Base-by-base conservation (phyloP, 1,139 yeast genomes). In the Yarrowia galli region DNA sequence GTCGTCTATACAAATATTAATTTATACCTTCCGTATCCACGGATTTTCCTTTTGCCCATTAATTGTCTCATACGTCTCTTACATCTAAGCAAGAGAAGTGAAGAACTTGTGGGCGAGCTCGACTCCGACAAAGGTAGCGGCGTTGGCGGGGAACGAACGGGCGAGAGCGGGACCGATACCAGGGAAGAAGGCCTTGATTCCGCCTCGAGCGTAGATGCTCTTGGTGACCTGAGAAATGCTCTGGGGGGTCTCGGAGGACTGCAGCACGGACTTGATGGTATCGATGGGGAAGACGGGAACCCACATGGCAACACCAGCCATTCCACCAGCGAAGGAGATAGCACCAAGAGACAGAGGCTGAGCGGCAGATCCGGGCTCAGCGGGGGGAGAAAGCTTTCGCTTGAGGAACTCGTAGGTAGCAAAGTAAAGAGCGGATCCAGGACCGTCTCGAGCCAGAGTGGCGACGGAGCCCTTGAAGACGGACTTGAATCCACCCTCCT, bases 281-380 rank as follows among this genome's bases (percentile, higher is more conserved):
- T 95, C 99, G 67, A 95, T 85, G 58, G 99, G 99, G 91, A 92
- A 95, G 51, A 95, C 96, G 56, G 91, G 92, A 60, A 90, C 80
- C 99, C 99, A 95, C 98, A 93, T 93, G 35, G 97, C 86, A 71
- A 93, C 91, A 76, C 98, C 98, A 2, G 98, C 97, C 77, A 87
- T 84, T 46, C 98, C 98, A 78, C 98, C 98, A 58, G 98, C 97
- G 68, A 91, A 82, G 71, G 92, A 88, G 70, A 95, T 87, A 54
- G 96, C 95, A 40, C 85, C 79, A 61, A 93, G 82, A 15, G 92
- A 88, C 77, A 91, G 78, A 25, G 54, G 66, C 54, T 48, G 56
- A 16, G 54, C 54, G 8, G 54, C 56, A 10, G 65, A 18, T 42
- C 69, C 70, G 45, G 76, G 73, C 69, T 85, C 83, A 64, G 87